phyloP scores from a whole-genome alignment of 805 yeast species.

The Cyberlindnera meyerae region DNA sequence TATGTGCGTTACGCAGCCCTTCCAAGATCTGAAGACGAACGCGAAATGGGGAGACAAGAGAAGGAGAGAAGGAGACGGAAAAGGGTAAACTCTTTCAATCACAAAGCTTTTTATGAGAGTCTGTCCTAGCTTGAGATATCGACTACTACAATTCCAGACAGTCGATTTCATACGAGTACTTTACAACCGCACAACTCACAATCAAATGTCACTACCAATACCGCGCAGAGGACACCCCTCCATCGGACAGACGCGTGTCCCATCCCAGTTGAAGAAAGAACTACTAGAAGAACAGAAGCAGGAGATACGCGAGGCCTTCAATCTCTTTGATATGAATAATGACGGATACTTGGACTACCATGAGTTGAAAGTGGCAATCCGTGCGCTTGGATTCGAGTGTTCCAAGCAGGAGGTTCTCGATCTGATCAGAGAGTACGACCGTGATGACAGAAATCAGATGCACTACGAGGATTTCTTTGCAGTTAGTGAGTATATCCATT shows the following conservation, averaged over 20 bases:
- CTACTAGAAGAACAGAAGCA: constrained; percentile 82
- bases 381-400: constrained; percentile 89
- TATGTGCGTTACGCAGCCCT: too few species aligned
- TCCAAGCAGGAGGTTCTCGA: constrained; percentile 69
- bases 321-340: constrained; percentile 84
- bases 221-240: constrained; percentile 12
- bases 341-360: constrained; percentile 91
- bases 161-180: too few species aligned
- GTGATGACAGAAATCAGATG: constrained; percentile 67
- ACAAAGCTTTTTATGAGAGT: too few species aligned
- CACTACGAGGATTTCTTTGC: constrained; percentile 77
- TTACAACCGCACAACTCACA: too few species aligned
- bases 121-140: too few species aligned
- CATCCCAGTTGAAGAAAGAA: constrained; percentile 50
- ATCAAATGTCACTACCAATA: constrained; percentile 15
- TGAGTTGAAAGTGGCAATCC: constrained; percentile 81
- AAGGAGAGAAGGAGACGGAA: too few species aligned
- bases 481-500: constrained; percentile 39
- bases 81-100: too few species aligned
- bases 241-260: constrained; percentile 17
- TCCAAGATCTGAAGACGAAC: too few species aligned
- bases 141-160: too few species aligned
- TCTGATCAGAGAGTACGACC: constrained; percentile 75
- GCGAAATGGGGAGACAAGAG: too few species aligned
- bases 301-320: constrained; percentile 89